Base-by-base conservation (phyloP, 768 basidiomycete genomes). In the Daedaleopsis nitida region DNA sequence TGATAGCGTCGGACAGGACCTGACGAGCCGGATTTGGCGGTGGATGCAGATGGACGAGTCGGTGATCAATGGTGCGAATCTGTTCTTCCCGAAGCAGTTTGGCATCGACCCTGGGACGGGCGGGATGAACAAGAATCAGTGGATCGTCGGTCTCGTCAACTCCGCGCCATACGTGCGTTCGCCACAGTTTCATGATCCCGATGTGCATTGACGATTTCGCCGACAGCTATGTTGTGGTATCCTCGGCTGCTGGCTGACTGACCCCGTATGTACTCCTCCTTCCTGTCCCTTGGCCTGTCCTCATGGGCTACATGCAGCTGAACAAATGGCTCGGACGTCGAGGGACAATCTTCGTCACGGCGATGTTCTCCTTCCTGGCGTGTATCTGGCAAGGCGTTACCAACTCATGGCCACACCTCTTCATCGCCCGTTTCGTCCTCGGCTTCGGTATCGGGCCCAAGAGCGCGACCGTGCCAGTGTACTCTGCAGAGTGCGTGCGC, bases 131-230 rank as follows among this genome's bases (percentile, higher is more conserved):
- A 75, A 72, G 21, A 83, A 91, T 63, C 76, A 84, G 55, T 91
- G 89, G 88, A 75, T 91, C 13, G 78, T 91, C 13, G 91, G 91
- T n/a, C 69, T 89, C 43, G 81, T 92, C 56, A 91, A 91, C 65
- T 78, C 88, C 14, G 89, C 78, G 0, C 81, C 81, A 10, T 82
- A 84, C 70, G 76, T 86, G 43, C 44, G 54, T 62, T 62, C 58
- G 52, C 70, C 68, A 2, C 35, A 23, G 21, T 66, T 70, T 37
- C 59, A 48, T 43, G 19, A 9, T 37, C 23, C 17, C n/a, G 7
- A 2, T 17, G 51, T 23, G 51, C n/a, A 12, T 27, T 35, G 19
- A 35, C 19, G 19, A 24, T 49, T 24, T 34, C 39, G 42, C 43
- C 57, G 27, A 24, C 11, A 78, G 71, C 77, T 84, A 1, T 83